Evolutionary conservation across 2,329 filamentous ascomycete genomes (phyloP).

Genomic region (Sporothrix sp.): DNA sequence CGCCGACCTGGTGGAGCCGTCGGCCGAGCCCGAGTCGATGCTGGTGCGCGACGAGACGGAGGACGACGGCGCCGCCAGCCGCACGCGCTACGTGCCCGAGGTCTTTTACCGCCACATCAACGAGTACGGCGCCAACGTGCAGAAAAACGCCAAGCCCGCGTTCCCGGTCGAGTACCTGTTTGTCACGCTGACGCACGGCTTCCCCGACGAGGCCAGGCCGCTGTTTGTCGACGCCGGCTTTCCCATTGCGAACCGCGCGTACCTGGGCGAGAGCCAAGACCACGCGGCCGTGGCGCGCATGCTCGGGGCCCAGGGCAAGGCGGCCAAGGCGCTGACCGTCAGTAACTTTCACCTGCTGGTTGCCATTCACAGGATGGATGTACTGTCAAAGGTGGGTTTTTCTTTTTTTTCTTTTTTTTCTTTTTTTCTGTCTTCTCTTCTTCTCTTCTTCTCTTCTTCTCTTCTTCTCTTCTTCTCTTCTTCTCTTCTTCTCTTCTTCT

Average conservation of each 20-base stretch:
- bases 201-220: slow-evolving; percentile 71
- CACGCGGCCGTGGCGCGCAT: slow-evolving; percentile 57
- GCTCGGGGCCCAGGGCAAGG: slow-evolving; percentile 45
- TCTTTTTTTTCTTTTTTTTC: slow-evolving; percentile 2
- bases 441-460: neutral
- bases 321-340: slow-evolving; percentile 55
- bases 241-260: slow-evolving; percentile 83
- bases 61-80: slow-evolving; percentile 57
- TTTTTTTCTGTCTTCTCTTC: neutral
- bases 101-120: slow-evolving; percentile 95
- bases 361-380: slow-evolving; percentile 70
- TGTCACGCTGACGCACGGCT: slow-evolving; percentile 91
- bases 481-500: too few relatives aligned
- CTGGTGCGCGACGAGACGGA: slow-evolving; percentile 88
- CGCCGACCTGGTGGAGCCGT: slow-evolving; percentile 90
- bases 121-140: slow-evolving; percentile 91
- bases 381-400: slow-evolving; percentile 65
- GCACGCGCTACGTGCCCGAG: slow-evolving; percentile 85
- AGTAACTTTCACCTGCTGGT: slow-evolving; percentile 94
- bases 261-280: slow-evolving; percentile 79
- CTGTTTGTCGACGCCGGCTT: slow-evolving; percentile 69
- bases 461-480: too few relatives aligned
- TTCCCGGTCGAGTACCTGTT: slow-evolving; percentile 96
- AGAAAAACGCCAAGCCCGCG: slow-evolving; percentile 91
- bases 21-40: slow-evolving; percentile 87